phyloP scores from a whole-genome alignment of 176 grass and related monocot species.

The Hsuehochloa calcarea region DNA sequence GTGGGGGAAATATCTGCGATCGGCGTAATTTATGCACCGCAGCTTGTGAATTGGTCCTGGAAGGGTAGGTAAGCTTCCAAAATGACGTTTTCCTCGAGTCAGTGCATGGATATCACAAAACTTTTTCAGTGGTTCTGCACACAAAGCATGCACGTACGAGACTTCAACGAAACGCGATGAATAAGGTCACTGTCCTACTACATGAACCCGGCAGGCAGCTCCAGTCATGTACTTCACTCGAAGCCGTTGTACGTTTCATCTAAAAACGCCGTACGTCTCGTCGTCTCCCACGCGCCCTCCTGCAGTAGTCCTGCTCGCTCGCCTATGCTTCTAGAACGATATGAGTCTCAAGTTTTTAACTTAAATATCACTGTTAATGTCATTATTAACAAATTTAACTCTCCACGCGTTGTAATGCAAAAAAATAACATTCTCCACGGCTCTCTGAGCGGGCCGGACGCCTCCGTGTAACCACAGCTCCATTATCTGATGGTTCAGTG shows the following conservation, averaged over 20 bases:
- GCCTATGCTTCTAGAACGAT: too few relatives aligned
- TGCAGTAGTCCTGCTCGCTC: too few relatives aligned
- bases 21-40: too few relatives aligned
- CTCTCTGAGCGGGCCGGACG: too few relatives aligned
- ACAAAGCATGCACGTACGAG: background rate
- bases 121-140: background rate
- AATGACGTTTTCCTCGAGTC: background rate
- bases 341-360: background rate
- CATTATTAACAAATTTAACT: too few relatives aligned
- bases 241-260: background rate
- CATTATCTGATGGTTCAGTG: too few relatives aligned
- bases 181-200: conserved; percentile 33
- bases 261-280: background rate
- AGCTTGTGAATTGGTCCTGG: too few relatives aligned
- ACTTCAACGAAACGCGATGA: background rate
- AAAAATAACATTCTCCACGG: too few relatives aligned
- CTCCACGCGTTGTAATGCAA: too few relatives aligned
- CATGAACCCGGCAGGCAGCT: background rate
- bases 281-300: background rate
- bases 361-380: too few relatives aligned
- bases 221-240: conserved; percentile 30
- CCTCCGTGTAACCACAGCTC: too few relatives aligned
- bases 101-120: background rate
- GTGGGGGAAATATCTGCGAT: too few relatives aligned
- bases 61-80: background rate